A percentile compares a stretch with the other conserved stretches of the same genome.
Conservation (phyloP, 768 basidiomycete species). For the Mycena capillaripes region DNA sequence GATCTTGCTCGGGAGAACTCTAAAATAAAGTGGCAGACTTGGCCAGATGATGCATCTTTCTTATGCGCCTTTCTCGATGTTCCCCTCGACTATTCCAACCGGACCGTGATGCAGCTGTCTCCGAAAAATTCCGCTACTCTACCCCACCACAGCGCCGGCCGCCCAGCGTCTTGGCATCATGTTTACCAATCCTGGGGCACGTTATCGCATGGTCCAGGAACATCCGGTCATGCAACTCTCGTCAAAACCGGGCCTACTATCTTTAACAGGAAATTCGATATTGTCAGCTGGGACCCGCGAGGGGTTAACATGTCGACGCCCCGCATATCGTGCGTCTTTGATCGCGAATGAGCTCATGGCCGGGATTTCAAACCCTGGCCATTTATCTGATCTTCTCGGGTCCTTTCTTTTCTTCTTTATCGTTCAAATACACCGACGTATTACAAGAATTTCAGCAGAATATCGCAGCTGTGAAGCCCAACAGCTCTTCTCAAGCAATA, state of each 20-base stretch:
- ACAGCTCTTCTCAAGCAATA: too few relatives aligned
- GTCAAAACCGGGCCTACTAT: slow-evolving; percentile 18
- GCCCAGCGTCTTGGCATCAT: slow-evolving; percentile 23
- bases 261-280: slow-evolving; percentile 26
- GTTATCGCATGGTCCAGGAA: slow-evolving; percentile 18
- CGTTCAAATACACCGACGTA: too few relatives aligned
- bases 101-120: neutral
- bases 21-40: neutral
- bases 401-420: too few relatives aligned
- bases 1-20: neutral
- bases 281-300: slow-evolving; percentile 32
- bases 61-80: slow-evolving; percentile 26
- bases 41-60: slow-evolving; percentile 3
- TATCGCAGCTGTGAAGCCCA: too few relatives aligned
- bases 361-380: too few relatives aligned
- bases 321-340: slow-evolving; percentile 22
- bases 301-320: slow-evolving; percentile 30
- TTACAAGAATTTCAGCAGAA: too few relatives aligned
- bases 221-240: slow-evolving; percentile 21
- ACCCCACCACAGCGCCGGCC: slow-evolving; percentile 25
- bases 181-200: slow-evolving; percentile 28
- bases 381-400: too few relatives aligned
- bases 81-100: slow-evolving; percentile 21
- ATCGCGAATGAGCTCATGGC: too few relatives aligned
- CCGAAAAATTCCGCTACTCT: slow-evolving; percentile 3